phyloP scores from a whole-genome alignment of 768 basidiomycete genomes.

The Leccinum arenicola region DNA sequence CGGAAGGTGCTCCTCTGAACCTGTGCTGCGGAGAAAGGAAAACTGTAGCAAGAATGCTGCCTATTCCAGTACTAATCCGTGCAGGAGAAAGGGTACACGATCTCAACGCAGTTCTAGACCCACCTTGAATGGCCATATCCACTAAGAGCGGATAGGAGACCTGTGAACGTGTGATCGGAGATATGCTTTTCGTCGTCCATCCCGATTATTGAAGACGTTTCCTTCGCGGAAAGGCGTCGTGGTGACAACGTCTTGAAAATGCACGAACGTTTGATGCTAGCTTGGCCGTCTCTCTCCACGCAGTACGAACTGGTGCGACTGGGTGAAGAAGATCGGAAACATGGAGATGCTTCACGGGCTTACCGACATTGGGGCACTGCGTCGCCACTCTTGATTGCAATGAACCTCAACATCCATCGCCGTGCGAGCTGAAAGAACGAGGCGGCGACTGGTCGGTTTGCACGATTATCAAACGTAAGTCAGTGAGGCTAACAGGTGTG shows the following conservation, averaged over 20 bases:
- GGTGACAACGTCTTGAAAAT: background rate
- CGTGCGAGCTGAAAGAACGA: background rate
- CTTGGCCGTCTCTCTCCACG: background rate
- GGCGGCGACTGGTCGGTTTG: background rate
- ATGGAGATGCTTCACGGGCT: background rate
- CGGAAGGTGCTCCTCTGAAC: conserved; percentile 12
- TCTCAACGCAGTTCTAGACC: conserved; percentile 1
- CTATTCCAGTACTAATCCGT: conserved; percentile 13
- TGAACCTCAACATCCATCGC: background rate
- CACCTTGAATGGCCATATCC: conserved; percentile 45
- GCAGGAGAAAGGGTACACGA: conserved; percentile 12
- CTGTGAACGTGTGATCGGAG: conserved; percentile 26
- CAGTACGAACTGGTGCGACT: conserved; percentile 12
- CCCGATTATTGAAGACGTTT: background rate
- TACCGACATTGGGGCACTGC: background rate
- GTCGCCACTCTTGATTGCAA: background rate
- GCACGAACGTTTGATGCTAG: background rate
- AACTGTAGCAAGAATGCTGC: conserved; percentile 16
- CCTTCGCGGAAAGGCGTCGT: conserved; percentile 13
- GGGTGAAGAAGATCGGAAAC: conserved; percentile 3
- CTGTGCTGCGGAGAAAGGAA: conserved; percentile 12
- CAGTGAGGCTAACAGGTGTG: background rate
- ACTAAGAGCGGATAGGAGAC: conserved; percentile 41
- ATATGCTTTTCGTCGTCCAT: conserved; percentile 25
- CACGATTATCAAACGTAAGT: background rate